These are phyloP conservation scores for Thalassiosira profunda DNA, from an alignment of 108 stramenopile genomes.

Conservation along the genomic window DNA sequence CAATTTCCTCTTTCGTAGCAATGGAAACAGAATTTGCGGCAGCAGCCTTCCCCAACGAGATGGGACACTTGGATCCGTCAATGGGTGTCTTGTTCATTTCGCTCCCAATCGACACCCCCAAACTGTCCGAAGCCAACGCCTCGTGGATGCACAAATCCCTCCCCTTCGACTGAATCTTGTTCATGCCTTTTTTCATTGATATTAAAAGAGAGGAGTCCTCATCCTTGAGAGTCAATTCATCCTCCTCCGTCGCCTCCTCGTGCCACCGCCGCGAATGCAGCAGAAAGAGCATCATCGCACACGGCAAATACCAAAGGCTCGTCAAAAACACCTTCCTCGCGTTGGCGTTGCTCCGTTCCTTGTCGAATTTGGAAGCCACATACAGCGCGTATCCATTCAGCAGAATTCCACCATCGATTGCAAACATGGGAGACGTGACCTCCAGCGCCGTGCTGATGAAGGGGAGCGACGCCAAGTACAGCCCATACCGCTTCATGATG, in stretches of 20 bases:
- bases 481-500: constrained; percentile 85
- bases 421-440: constrained; percentile 96
- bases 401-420: constrained; percentile 86
- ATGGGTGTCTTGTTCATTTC: constrained; percentile 18
- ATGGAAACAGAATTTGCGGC: constrained; percentile 9
- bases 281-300: constrained; percentile 91
- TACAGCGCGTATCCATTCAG: constrained; percentile 89
- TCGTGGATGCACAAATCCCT: constrained; percentile 86
- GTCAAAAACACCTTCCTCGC: constrained; percentile 96
- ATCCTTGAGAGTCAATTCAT: constrained; percentile 3
- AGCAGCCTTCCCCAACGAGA: constrained; percentile 23
- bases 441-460: constrained; percentile 77
- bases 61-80: constrained; percentile 40
- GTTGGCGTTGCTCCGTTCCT: constrained; percentile 91
- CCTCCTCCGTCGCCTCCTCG: constrained; percentile 49
- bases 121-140: constrained; percentile 38
- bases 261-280: constrained; percentile 94
- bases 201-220: constrained; percentile 38
- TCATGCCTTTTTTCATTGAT: constrained; percentile 45
- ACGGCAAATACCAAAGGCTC: constrained; percentile 97
- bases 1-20: not conserved
- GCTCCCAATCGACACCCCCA: constrained; percentile 26
- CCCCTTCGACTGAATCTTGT: constrained; percentile 74
- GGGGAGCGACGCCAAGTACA: constrained; percentile 90
- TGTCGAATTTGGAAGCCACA: constrained; percentile 80